A percentile compares a stretch with the other conserved stretches of the same genome.
Evolutionary conservation across 495 filamentous ascomycete genomes (phyloP).

Genomic region (Tetracladium setigerum): DNA sequence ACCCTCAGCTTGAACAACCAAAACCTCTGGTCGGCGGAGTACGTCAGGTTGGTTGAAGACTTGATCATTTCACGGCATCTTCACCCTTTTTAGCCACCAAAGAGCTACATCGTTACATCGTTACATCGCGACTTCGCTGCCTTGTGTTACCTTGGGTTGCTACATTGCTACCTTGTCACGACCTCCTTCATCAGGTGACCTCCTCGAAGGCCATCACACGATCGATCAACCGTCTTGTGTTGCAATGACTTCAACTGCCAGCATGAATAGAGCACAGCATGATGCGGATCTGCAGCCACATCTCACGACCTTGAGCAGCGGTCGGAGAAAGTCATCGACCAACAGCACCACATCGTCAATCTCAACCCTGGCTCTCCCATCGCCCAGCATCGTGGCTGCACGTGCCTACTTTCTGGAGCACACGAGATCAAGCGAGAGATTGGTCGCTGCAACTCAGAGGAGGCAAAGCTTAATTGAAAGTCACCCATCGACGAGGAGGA

Average conservation of each 20-base stretch:
- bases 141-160: too few relatives aligned
- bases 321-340: neutral
- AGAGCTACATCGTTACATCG: too few relatives aligned
- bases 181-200: too few relatives aligned
- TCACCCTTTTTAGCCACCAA: too few relatives aligned
- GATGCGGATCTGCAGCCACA: neutral
- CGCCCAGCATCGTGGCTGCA: slow-evolving; percentile 14
- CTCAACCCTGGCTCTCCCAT: slow-evolving; percentile 4
- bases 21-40: neutral
- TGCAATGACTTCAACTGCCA: neutral
- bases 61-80: too few relatives aligned
- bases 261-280: neutral
- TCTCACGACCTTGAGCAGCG: neutral
- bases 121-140: too few relatives aligned
- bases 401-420: slow-evolving; percentile 14
- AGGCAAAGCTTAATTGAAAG: slow-evolving; percentile 16
- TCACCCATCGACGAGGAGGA: slow-evolving; percentile 10
- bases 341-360: neutral
- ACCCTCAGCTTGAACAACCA: neutral
- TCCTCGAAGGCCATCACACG: too few relatives aligned
- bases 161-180: too few relatives aligned
- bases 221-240: neutral
- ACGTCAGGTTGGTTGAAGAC: too few relatives aligned
- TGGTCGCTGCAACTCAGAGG: neutral
- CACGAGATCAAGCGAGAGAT: slow-evolving; percentile 4